Evolutionary conservation across 1,139 yeast genomes (phyloP).

Genomic region (Geotrichum siamense): DNA sequence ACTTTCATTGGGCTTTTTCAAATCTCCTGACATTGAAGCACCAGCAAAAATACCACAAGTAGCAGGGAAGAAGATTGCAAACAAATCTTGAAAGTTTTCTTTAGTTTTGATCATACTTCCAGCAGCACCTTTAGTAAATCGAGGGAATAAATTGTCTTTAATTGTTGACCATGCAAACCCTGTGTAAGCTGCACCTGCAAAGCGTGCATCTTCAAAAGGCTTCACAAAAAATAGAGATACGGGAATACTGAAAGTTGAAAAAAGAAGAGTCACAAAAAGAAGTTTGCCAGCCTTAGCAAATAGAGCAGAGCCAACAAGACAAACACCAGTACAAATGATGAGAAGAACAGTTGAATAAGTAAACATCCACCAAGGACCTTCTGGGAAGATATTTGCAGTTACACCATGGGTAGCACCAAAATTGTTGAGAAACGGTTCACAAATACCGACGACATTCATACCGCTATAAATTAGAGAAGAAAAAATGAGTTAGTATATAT

Average conservation of each 20-base stretch:
- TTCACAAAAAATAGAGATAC: constrained; percentile 58
- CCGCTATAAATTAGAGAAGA: constrained; percentile 32
- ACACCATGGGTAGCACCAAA: constrained; percentile 56
- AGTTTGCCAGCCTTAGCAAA: constrained; percentile 81
- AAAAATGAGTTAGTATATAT: neutral
- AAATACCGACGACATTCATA: constrained; percentile 71
- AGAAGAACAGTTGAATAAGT: constrained; percentile 60
- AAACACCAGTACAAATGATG: constrained; percentile 65
- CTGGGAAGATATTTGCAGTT: constrained; percentile 47
- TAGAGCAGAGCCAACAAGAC: constrained; percentile 73
- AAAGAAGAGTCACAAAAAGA: constrained; percentile 57
- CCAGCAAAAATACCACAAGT: constrained; percentile 98
- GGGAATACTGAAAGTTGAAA: constrained; percentile 79
- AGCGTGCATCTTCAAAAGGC: constrained; percentile 50
- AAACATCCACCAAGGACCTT: constrained; percentile 51
- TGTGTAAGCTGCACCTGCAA: constrained; percentile 46
- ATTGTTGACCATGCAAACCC: constrained; percentile 69
- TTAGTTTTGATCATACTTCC: constrained; percentile 63
- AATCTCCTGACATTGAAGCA: constrained; percentile 98
- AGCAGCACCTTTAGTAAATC: constrained; percentile 84
- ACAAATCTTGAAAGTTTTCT: constrained; percentile 75
- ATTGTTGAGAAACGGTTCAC: constrained; percentile 63
- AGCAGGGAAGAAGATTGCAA: constrained; percentile 95
- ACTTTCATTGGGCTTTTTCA: constrained; percentile 73
- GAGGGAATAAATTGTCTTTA: constrained; percentile 59